A percentile compares a stretch with the other conserved stretches of the same genome.
phyloP scores from a whole-genome alignment of 768 basidiomycete genomes.

The Phlebiopsis gigantea region DNA sequence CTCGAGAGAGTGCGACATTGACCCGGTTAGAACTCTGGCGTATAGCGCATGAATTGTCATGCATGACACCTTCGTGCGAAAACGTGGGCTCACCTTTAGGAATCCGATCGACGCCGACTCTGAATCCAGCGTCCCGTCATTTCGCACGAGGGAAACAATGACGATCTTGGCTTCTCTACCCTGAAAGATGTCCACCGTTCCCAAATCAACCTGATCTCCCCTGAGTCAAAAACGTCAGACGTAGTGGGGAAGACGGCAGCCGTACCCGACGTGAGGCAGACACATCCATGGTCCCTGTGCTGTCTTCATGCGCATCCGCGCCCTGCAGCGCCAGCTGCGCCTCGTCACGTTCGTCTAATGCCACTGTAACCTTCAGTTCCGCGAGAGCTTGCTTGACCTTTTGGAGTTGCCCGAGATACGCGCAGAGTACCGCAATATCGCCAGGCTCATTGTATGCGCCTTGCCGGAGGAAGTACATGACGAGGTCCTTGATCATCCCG shows the following conservation, averaged over 20 bases:
- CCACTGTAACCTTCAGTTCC: conserved; percentile 45
- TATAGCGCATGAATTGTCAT: background rate
- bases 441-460: conserved; percentile 41
- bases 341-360: conserved; percentile 68
- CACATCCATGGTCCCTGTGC: conserved; percentile 50
- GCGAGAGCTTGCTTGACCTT: conserved; percentile 38
- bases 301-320: conserved; percentile 42
- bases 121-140: conserved; percentile 42
- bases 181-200: conserved; percentile 78
- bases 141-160: conserved; percentile 71
- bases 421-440: conserved; percentile 50
- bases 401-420: conserved; percentile 46
- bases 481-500: conserved; percentile 46
- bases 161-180: conserved; percentile 70
- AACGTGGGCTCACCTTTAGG: conserved; percentile 47
- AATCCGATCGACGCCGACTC: conserved; percentile 52
- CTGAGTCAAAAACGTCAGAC: background rate
- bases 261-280: conserved; percentile 52
- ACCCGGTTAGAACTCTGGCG: conserved; percentile 22
- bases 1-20: conserved; percentile 68
- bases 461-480: conserved; percentile 46
- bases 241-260: background rate
- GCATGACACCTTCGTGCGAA: background rate
- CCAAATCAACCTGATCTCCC: conserved; percentile 48
- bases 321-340: conserved; percentile 40